Evolutionary conservation across 1,284 basidiomycete species (phyloP), one percentile per base, ranked within the genome.

Genomic region (Hypsizygus ulmarius): DNA sequence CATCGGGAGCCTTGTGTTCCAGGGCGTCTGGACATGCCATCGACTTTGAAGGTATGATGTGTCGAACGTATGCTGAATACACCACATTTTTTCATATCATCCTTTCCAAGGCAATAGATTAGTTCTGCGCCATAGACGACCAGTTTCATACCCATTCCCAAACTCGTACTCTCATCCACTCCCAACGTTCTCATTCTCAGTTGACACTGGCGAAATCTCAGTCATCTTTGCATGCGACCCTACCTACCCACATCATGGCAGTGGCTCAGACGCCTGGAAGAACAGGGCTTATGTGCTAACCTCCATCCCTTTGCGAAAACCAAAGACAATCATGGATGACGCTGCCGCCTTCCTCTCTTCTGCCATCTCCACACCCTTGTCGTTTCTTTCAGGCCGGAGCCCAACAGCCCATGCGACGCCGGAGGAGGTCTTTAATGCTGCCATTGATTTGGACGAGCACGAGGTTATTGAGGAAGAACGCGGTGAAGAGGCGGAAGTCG

Each of bases 21-120:
- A 77, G 83, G 54, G 76, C 78, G 7, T 79, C 87, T n/a, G 88
- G 88, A 1, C 88, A 90, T 67, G 88, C 87, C 7, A 70, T 91
- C 36, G 89, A 91, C 59, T 64, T 90, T 29, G 79, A 90, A 72
- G 76, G 87, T 85, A 64, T 34, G 19, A 11, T 14, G 33, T 58
- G 25, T 15, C 3, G 12, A 14, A 45, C n/a, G n/a, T n/a, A 21
- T 25, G 21, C 7, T 7, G 1, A 12, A 46, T 43, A 41, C 30
- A 18, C 15, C 30, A 15, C 14, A 48, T 27, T 5, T 35, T 12
- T 21, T 14, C 21, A 14, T 30, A 25, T 39, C 30, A 33, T n/a
- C 38, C 8, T 42, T 14, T 18, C 19, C 7, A 46, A 58, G 47
- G 56, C 43, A 82, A 81, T 43, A 67, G 65, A 35, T 70, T 87